Percentiles rank a stretch among this genome's conserved stretches.
phyloP scores from a whole-genome alignment of 2,329 filamentous ascomycete genomes.

The Trichoderma pleuroti region DNA sequence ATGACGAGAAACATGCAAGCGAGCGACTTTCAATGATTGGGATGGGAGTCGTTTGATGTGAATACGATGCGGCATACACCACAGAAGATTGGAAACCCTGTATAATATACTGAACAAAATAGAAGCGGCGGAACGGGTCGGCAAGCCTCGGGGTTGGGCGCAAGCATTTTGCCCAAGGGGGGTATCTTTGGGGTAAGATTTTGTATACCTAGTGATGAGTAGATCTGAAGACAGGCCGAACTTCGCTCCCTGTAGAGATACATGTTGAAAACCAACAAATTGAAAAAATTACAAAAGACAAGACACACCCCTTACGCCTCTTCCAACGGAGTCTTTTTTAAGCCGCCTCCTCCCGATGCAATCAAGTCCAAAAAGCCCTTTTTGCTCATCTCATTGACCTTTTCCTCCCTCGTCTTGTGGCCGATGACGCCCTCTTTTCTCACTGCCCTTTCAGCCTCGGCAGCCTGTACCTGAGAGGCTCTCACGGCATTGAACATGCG shows the following conservation, averaged over 20 bases:
- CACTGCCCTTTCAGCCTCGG: slow-evolving; percentile 68
- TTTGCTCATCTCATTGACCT: slow-evolving; percentile 92
- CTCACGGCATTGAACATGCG: slow-evolving; percentile 95
- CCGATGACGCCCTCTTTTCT: slow-evolving; percentile 74
- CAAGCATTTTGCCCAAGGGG: slow-evolving; percentile 4
- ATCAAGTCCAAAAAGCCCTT: slow-evolving; percentile 95
- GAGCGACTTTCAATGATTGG: slow-evolving; percentile 68
- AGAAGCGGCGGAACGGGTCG: slow-evolving; percentile 11
- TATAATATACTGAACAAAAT: slow-evolving; percentile 17
- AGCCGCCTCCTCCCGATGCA: slow-evolving; percentile 56
- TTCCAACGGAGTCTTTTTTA: slow-evolving; percentile 58
- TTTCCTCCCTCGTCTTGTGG: slow-evolving; percentile 75
- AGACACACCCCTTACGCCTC: slow-evolving; percentile 39
- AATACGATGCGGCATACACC: background rate
- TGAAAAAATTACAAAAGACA: background rate
- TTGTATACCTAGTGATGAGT: slow-evolving; percentile 13
- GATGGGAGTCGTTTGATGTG: background rate
- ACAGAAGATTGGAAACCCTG: background rate
- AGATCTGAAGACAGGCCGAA: slow-evolving; percentile 20
- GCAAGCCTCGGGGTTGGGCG: slow-evolving; percentile 7
- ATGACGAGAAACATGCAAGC: slow-evolving; percentile 97
- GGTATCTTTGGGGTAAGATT: slow-evolving; percentile 17
- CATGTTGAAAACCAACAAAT: background rate
- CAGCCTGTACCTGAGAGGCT: slow-evolving; percentile 84
- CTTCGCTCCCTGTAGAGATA: slow-evolving; percentile 19